Evolutionary conservation across 2,329 filamentous ascomycete genomes (phyloP), one percentile per base, ranked within the genome.

Genomic region (Scedosporium dehoogii): DNA sequence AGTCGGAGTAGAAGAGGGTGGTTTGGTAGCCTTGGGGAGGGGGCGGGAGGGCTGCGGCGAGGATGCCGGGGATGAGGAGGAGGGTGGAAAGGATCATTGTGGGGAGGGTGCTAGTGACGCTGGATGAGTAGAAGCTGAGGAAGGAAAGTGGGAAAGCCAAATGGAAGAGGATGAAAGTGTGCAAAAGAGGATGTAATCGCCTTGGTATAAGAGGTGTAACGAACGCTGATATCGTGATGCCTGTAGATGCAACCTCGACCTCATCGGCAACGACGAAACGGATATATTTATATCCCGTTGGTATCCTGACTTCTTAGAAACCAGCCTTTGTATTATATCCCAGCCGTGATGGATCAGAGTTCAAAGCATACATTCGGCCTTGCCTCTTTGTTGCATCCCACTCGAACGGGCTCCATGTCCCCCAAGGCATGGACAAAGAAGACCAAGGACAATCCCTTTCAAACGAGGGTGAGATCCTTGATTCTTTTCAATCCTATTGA

Each of bases 1-100:
- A 72, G 65, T 72, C 67, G 56, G 72, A 70, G 62, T 69, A 68
- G 62, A 72, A 72, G 63, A 71, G 63, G 42, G 64, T 63, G 16
- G 61, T 63, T 3, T 58, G 59, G 65, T 65, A 70, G 57, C 69
- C 69, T 0, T 51, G 6, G 2, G 68, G 66, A 2, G 65, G n/a
- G 4, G 42, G 16, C 4, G 53, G 27, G 48, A 29, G 14, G 23
- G 42, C 41, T 10, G 58, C 42, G 23, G 58, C 42, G 12, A 51
- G 6, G 23, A 25, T 10, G 33, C 21, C 27, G 4, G 42, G 42
- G 23, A 60, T 6, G 23, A 60, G 44, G 23, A 29, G 7, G 42
- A 60, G 23, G 38, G 33, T 25, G 38, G 21, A 18, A 27, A 33
- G 18, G 51, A 56, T 7, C 41, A 46, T n/a, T 7, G 18, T 46